Evolutionary conservation across 2,329 filamentous ascomycete genomes (phyloP).

Genomic region (Cercospora sp.): DNA sequence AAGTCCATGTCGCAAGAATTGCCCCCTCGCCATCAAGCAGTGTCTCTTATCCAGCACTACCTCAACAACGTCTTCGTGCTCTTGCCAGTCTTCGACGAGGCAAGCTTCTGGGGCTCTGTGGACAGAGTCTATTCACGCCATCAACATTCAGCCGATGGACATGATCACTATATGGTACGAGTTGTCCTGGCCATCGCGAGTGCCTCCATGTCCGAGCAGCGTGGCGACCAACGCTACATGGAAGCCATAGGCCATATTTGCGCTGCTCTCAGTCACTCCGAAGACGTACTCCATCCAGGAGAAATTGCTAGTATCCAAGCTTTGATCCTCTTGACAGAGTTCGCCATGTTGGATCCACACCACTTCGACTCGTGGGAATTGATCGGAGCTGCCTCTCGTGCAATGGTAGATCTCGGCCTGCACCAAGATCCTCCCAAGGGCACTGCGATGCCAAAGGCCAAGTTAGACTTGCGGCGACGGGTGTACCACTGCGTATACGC

Average conservation of each 20-base stretch:
- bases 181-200: conserved; percentile 87
- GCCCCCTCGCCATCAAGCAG: conserved; percentile 70
- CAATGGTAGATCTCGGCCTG: conserved; percentile 84
- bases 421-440: conserved; percentile 85
- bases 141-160: conserved; percentile 59
- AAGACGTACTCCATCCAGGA: conserved; percentile 81
- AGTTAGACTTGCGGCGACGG: conserved; percentile 74
- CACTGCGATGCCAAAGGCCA: conserved; percentile 65
- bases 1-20: conserved; percentile 60
- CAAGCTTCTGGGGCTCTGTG: conserved; percentile 72
- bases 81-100: conserved; percentile 80
- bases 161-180: conserved; percentile 83
- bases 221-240: conserved; percentile 63
- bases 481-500: conserved; percentile 91
- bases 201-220: conserved; percentile 67
- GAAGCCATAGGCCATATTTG: conserved; percentile 62
- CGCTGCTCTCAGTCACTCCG: conserved; percentile 73
- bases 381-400: conserved; percentile 84
- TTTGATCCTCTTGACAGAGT: conserved; percentile 80
- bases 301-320: conserved; percentile 85
- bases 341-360: conserved; percentile 83
- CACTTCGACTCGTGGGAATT: conserved; percentile 95
- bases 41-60: conserved; percentile 76
- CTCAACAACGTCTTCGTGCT: conserved; percentile 78
- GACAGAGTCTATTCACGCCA: conserved; percentile 78